These are phyloP conservation scores for Pseudogymnoascus sp. DNA, from an alignment of 2,329 filamentous ascomycete genomes.

Conservation along the genomic window DNA sequence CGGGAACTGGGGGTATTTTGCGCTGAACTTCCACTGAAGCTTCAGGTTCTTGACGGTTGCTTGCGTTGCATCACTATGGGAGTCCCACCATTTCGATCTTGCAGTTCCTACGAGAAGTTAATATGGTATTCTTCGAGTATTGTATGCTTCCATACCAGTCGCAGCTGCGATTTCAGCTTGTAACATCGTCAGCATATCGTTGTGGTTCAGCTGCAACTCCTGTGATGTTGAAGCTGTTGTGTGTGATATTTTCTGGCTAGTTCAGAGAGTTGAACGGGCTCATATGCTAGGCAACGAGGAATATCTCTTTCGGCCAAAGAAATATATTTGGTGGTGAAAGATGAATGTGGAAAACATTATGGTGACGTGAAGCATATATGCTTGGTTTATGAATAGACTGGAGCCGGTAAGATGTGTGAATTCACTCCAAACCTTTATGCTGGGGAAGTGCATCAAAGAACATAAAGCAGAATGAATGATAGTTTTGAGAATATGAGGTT, in stretches of 20 bases:
- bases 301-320: neutral
- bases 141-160: neutral
- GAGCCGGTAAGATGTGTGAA: neutral
- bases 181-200: neutral
- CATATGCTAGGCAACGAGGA: neutral
- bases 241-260: neutral
- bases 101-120: neutral
- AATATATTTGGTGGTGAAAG: neutral
- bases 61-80: neutral
- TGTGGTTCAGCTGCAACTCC: neutral
- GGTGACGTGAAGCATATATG: neutral
- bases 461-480: neutral
- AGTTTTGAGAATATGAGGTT: neutral
- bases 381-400: neutral
- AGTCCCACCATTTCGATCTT: neutral
- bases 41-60: neutral
- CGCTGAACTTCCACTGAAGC: neutral
- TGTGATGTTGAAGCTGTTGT: neutral
- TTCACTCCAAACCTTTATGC: neutral
- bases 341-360: neutral
- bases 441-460: neutral
- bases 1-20: neutral
- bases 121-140: neutral
- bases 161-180: neutral
- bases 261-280: neutral